phyloP scores from a whole-genome alignment of 179 eudicot genomes.

The Gypsophila paniculata region DNA sequence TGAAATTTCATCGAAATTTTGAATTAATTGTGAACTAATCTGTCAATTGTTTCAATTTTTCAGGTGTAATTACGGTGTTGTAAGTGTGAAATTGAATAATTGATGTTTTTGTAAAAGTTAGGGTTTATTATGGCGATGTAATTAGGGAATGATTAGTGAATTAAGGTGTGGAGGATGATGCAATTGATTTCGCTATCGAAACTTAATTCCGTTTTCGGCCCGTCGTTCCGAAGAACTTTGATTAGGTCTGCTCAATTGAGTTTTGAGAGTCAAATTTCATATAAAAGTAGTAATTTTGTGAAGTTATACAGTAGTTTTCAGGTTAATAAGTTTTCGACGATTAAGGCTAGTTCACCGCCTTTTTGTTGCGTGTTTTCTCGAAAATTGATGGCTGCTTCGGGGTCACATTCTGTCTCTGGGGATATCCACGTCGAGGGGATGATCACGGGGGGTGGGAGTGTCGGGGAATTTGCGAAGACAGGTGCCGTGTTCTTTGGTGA shows the following conservation, averaged over 20 bases:
- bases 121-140: constrained; percentile 21
- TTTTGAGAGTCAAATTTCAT: constrained; percentile 7
- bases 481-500: constrained; percentile 32
- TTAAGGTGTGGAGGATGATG: constrained; percentile 39
- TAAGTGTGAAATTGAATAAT: constrained; percentile 11
- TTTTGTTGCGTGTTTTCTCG: constrained; percentile 10
- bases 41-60: neutral
- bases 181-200: constrained; percentile 34
- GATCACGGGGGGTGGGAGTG: constrained; percentile 24
- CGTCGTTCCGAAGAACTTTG: constrained; percentile 24
- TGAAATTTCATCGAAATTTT: neutral
- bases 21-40: neutral
- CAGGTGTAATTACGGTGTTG: constrained; percentile 3
- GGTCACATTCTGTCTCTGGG: constrained; percentile 29
- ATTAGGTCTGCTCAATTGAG: constrained; percentile 14
- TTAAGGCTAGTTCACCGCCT: constrained; percentile 6
- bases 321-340: constrained; percentile 13
- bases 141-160: constrained; percentile 13
- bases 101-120: neutral
- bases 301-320: constrained; percentile 19
- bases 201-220: constrained; percentile 28
- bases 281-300: constrained; percentile 16
- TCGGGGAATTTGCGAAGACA: constrained; percentile 23
- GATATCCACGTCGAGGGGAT: constrained; percentile 29
- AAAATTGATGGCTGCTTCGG: constrained; percentile 38